These are phyloP conservation scores for Amaranthus tricolor DNA, from an alignment of 179 eudicot genomes.

Conservation along the genomic window DNA sequence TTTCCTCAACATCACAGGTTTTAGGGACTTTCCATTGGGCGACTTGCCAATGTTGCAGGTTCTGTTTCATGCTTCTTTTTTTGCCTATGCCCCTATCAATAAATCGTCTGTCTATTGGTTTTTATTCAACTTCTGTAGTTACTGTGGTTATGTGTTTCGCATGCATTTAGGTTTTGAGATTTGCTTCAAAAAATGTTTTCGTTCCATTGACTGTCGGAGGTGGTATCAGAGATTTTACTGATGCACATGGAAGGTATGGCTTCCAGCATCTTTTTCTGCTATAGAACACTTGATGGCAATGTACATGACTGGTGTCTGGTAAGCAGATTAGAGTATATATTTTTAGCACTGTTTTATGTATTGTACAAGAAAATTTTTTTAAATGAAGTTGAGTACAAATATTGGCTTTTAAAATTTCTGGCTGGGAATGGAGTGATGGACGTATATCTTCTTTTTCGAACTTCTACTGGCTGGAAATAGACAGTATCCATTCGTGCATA, in stretches of 20 bases:
- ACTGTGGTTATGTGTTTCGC: constrained; percentile 4
- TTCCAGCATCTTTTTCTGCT: background rate
- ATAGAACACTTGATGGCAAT: background rate
- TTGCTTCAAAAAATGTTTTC: constrained; percentile 85
- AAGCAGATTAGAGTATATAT: background rate
- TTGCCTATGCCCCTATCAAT: background rate
- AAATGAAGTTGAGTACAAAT: no score
- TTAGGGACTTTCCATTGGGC: constrained; percentile 98
- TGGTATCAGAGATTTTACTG: constrained; percentile 97
- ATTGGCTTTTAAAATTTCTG: no score
- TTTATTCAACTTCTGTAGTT: background rate
- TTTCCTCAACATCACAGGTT: constrained; percentile 91
- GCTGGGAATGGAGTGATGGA: no score
- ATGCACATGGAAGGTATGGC: constrained; percentile 87
- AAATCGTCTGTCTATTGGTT: background rate
- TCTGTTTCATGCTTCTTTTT: constrained; percentile 12
- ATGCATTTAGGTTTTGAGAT: constrained; percentile 60
- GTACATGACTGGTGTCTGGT: background rate
- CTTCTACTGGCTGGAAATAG: no score
- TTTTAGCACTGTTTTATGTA: background rate
- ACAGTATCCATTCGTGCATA: background rate
- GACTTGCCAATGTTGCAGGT: constrained; percentile 99
- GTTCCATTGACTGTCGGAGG: constrained; percentile 99
- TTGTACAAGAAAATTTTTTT: background rate
- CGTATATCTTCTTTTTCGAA: no score